A percentile compares a stretch with the other conserved stretches of the same genome.
These are phyloP conservation scores for Phenoliferia sp. DNA, from an alignment of 1,284 basidiomycete genomes.

Conservation along the genomic window DNA sequence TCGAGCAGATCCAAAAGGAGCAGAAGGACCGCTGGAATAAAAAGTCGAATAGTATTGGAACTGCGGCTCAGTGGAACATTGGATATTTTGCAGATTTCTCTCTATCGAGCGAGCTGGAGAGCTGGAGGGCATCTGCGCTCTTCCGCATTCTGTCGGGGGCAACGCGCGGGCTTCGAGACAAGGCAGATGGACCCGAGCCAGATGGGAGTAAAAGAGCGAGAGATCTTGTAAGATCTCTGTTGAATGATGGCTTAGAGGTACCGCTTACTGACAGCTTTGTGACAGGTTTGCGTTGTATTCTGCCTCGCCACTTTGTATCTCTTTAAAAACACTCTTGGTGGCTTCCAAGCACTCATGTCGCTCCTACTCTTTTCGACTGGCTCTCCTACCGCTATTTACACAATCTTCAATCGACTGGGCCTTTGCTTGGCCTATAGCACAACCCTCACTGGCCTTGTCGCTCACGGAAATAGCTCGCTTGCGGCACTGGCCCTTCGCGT, in stretches of 20 bases:
- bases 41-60: background rate
- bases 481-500: background rate
- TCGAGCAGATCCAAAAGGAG: background rate
- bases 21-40: background rate
- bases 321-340: background rate
- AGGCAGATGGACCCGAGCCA: background rate
- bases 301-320: background rate
- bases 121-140: background rate
- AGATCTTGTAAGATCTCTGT: background rate
- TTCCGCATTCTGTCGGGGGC: background rate
- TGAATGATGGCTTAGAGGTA: background rate
- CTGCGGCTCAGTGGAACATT: background rate
- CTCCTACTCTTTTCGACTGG: background rate
- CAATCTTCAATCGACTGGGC: background rate
- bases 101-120: background rate
- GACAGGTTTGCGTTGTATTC: background rate
- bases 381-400: background rate
- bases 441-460: background rate
- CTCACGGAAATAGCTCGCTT: background rate
- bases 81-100: background rate
- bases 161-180: background rate
- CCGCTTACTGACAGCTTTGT: background rate
- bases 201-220: background rate
- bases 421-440: background rate
- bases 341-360: background rate